Evolutionary conservation across 2,329 filamentous ascomycete species (phyloP), one percentile per base, ranked within the genome.

Genomic region (Periconia macrospinosa): DNA sequence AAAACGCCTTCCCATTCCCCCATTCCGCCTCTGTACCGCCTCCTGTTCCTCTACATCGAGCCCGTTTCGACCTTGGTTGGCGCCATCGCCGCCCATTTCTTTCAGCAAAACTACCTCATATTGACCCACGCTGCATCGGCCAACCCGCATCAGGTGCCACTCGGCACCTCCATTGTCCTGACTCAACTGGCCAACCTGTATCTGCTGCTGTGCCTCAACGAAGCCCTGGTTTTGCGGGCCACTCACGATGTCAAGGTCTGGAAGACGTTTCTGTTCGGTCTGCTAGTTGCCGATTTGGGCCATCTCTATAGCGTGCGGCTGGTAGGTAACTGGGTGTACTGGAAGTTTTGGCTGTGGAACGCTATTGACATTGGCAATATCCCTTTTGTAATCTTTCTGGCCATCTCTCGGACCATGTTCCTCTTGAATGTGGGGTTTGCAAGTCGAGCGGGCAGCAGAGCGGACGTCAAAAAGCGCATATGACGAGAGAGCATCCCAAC

Each of bases 111-210:
- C 19, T 92, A 92, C 73, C 83, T 92, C 30, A 56, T 75, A 6
- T 77, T 91, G 48, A 90, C 88, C 2, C 77, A 89, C 67, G 76
- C 81, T 27, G 63, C 77, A 3, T 81, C 83, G 8, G 78, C 81
- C 2, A 73, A 81, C 53, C 58, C 75, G 58, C 49, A 70, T 27
- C 66, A 66, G 20, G 71, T 87, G 7, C 84, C 88, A 1, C 75
- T 82, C 35, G 81, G 80, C 41, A 88, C 87, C 1, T 82, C 83
- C 10, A 84, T 92, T 54, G 85, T 85, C 41, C 78, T 92, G 63
- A 85, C 86, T 17, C 90, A 93, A 75, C 82, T 93, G 30, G 88
- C 87, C 42, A 92, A 91, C 73, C 78, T 92, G 57, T 93, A 92
- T 75, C 73, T 92, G 40, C 82, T 90, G 53, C 90, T 92, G 72